phyloP scores from a whole-genome alignment of 2,329 filamentous ascomycete species.

The Colletotrichum zoysiae region DNA sequence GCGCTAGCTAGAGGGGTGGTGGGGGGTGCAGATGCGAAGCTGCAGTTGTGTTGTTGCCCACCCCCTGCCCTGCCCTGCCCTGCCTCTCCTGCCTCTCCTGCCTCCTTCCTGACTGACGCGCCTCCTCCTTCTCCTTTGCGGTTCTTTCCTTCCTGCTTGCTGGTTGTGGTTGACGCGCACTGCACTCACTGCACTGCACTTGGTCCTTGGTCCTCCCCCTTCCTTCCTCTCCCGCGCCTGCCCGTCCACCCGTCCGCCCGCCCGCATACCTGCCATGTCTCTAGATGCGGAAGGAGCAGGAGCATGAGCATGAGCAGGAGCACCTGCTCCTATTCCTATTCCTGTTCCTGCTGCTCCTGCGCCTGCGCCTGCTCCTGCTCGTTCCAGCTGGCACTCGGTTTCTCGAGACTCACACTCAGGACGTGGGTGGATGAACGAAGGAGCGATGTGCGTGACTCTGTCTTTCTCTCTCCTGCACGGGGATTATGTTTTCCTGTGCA shows the following conservation, averaged over 20 bases:
- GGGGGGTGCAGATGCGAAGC: constrained; percentile 4
- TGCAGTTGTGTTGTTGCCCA: constrained; percentile 16
- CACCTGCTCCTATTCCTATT: too few relatives aligned
- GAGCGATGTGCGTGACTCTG: neutral
- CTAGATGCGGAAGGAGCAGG: neutral
- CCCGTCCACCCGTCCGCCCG: neutral
- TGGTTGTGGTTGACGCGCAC: neutral
- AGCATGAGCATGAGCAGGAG: too few relatives aligned
- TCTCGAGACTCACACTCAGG: neutral
- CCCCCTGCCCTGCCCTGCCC: constrained; percentile 18
- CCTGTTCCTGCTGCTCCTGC: constrained; percentile 5
- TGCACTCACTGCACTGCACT: neutral
- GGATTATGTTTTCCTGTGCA: neutral
- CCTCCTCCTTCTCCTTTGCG: neutral
- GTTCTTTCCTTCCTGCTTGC: constrained; percentile 8
- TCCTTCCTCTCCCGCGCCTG: constrained; percentile 11
- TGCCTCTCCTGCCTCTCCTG: neutral
- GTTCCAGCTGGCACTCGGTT: neutral
- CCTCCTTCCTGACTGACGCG: too few relatives aligned
- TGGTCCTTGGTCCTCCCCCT: neutral
- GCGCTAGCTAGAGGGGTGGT: neutral
- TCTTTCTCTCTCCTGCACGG: neutral
- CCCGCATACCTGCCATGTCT: neutral
- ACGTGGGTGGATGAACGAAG: too few relatives aligned
- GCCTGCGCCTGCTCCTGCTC: constrained; percentile 15